Evolutionary conservation across 2,329 filamentous ascomycete genomes (phyloP).

Genomic region (Cryphonectria nitschkei): DNA sequence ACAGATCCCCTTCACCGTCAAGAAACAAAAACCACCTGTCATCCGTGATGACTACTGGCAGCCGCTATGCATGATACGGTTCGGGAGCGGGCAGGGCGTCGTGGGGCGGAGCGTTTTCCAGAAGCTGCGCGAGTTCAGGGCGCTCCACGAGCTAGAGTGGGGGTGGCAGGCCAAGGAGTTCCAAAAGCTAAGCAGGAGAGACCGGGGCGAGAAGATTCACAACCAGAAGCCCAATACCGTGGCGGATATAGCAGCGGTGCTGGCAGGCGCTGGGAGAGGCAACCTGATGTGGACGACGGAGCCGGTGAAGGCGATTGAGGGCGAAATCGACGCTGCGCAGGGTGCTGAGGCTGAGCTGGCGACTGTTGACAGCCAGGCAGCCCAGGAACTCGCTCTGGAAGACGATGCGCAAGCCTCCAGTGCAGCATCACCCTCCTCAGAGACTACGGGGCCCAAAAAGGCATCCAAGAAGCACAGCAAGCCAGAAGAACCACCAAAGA

Average conservation of each 20-base stretch:
- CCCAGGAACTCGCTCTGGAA: constrained; percentile 14
- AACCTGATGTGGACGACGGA: constrained; percentile 47
- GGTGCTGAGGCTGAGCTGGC: neutral
- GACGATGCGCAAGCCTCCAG: constrained; percentile 24
- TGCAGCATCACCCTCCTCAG: neutral
- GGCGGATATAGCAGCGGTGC: constrained; percentile 65
- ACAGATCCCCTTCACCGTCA: constrained; percentile 64
- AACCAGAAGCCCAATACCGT: constrained; percentile 65
- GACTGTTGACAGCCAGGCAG: neutral
- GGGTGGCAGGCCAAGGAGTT: constrained; percentile 48
- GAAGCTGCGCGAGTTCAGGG: constrained; percentile 66
- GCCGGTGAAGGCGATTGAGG: constrained; percentile 22
- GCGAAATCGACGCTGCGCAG: neutral
- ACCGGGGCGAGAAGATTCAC: constrained; percentile 58
- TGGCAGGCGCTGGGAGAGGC: constrained; percentile 55
- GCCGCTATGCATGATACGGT: constrained; percentile 62
- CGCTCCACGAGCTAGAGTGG: constrained; percentile 66
- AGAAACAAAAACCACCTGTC: constrained; percentile 65
- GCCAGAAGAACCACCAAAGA: constrained; percentile 17
- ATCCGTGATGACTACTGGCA: constrained; percentile 71
- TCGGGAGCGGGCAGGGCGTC: constrained; percentile 54
- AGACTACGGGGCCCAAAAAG: constrained; percentile 8
- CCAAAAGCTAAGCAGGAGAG: constrained; percentile 42
- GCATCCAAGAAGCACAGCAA: constrained; percentile 5
- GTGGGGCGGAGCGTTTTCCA: constrained; percentile 64